Percentiles rank a stretch among this genome's conserved stretches.
Conservation (phyloP, 495 filamentous ascomycete species). For the Cercophora sp. region DNA sequence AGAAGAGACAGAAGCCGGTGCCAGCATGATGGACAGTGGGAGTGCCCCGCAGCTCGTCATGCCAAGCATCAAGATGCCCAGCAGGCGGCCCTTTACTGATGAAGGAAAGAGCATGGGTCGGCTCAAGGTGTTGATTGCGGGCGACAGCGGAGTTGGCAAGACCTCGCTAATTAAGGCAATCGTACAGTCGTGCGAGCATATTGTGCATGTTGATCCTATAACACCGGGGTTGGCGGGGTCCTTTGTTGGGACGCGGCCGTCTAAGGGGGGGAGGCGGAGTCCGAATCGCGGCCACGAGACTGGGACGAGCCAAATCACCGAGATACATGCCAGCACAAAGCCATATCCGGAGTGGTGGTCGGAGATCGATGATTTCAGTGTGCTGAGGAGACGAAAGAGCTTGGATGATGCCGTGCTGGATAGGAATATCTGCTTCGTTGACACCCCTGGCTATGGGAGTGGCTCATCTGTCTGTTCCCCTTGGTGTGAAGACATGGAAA, state of each 20-base stretch:
- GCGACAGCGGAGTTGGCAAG: constrained; percentile 79
- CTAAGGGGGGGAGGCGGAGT: constrained; percentile 4
- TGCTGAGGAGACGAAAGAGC: constrained; percentile 72
- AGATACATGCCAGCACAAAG: constrained; percentile 89
- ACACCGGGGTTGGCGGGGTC: constrained; percentile 36
- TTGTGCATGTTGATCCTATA: constrained; percentile 90
- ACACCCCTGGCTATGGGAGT: constrained; percentile 72
- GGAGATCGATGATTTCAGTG: constrained; percentile 71
- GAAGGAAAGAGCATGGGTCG: constrained; percentile 78
- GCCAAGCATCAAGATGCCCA: constrained; percentile 95
- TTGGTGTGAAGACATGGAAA: not conserved
- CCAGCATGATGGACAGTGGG: constrained; percentile 42
- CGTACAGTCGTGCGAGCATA: constrained; percentile 90
- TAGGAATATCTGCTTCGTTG: constrained; percentile 91
- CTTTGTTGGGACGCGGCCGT: constrained; percentile 16
- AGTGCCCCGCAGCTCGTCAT: constrained; percentile 88
- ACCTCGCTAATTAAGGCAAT: constrained; percentile 90
- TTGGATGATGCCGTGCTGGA: constrained; percentile 79
- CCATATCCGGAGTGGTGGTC: constrained; percentile 94
- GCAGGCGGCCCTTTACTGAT: constrained; percentile 85
- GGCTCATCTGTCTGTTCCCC: constrained; percentile 52
- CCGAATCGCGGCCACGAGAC: not conserved
- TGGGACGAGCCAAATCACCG: constrained; percentile 57
- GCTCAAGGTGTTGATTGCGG: constrained; percentile 84
- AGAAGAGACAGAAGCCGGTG: constrained; percentile 23